Conservation (phyloP, 352 stramenopile genomes). For the Phytophthora foliorum region DNA sequence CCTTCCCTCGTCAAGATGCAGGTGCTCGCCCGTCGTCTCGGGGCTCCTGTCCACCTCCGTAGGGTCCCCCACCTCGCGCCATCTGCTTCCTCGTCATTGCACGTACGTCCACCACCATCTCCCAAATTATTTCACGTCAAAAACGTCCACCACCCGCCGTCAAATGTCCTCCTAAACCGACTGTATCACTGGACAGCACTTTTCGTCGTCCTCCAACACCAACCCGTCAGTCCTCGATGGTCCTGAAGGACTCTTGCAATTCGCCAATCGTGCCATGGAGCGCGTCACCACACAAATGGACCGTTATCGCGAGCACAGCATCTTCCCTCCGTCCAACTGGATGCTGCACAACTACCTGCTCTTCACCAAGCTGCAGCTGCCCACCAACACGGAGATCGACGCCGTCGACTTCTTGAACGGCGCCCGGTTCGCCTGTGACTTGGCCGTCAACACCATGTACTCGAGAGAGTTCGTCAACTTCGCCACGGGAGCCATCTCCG, state of each 20-base stretch:
- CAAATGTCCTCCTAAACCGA: background rate
- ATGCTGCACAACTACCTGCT: constrained; percentile 48
- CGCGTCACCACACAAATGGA: constrained; percentile 30
- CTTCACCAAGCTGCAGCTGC: constrained; percentile 59
- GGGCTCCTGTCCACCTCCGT: constrained; percentile 1
- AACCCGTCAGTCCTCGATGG: constrained; percentile 43
- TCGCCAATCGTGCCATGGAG: constrained; percentile 31
- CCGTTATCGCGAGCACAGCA: constrained; percentile 43
- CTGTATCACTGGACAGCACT: constrained; percentile 21
- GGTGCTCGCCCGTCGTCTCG: constrained; percentile 10
- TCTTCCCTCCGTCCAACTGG: constrained; percentile 48
- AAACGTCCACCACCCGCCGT: no score
- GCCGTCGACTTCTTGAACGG: constrained; percentile 61
- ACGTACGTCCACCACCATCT: constrained; percentile 6
- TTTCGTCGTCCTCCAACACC: constrained; percentile 29
- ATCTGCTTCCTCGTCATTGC: constrained; percentile 12
- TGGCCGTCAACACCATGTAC: constrained; percentile 66
- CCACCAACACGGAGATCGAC: constrained; percentile 59
- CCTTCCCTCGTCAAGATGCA: constrained; percentile 26
- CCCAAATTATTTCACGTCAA: background rate
- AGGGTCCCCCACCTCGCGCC: constrained; percentile 4
- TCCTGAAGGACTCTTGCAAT: constrained; percentile 40
- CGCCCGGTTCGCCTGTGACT: constrained; percentile 57
- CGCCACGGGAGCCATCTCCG: constrained; percentile 45
- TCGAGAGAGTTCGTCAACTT: constrained; percentile 64